Evolutionary conservation across 495 filamentous ascomycete genomes (phyloP).

Genomic region (Alectoria sarmentosa): DNA sequence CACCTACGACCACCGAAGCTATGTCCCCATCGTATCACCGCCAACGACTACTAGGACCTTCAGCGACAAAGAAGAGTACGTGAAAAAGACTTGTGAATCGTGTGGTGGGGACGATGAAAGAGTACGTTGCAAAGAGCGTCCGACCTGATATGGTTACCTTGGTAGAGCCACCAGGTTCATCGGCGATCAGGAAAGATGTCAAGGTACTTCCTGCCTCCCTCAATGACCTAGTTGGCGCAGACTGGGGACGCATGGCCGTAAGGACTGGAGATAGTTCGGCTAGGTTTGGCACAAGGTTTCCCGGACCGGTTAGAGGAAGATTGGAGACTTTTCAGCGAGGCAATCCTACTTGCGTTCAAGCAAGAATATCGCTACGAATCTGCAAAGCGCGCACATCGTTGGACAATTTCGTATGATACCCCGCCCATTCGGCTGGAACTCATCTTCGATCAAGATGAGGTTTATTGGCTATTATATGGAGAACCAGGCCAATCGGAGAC

Average conservation of each 20-base stretch:
- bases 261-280: no score
- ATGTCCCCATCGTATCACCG: no score
- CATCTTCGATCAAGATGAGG: conserved; percentile 32
- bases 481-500: conserved; percentile 36
- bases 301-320: neutral
- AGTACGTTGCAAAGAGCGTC: conserved; percentile 32
- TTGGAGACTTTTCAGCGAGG: conserved; percentile 39
- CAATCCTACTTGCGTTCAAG: conserved; percentile 31
- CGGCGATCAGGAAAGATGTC: conserved; percentile 4
- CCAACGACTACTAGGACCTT: no score
- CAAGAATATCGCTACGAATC: conserved; percentile 41
- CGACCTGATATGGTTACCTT: conserved; percentile 31
- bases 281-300: neutral
- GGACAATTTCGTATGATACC: conserved; percentile 49
- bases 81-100: conserved; percentile 32
- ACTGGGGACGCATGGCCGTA: no score
- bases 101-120: conserved; percentile 33
- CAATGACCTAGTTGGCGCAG: neutral
- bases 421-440: conserved; percentile 42
- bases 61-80: conserved; percentile 25
- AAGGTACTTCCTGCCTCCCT: conserved; percentile 5
- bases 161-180: conserved; percentile 32
- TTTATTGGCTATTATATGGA: conserved; percentile 51
- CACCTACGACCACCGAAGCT: no score
- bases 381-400: conserved; percentile 42